Base-by-base conservation (phyloP, 441 rosid genomes). In the Adansonia grandidieri region DNA sequence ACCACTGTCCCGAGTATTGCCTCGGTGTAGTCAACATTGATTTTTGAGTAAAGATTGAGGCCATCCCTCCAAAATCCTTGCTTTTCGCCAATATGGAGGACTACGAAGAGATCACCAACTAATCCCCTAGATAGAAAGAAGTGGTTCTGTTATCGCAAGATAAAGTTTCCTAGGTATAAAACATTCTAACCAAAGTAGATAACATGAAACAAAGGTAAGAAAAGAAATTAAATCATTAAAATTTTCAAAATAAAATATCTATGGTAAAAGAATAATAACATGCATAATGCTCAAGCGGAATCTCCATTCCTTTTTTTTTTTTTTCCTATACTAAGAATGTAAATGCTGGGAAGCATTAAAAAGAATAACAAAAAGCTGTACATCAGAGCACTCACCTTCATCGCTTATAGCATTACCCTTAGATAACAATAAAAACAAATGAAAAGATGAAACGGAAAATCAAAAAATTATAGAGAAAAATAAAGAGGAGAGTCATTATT, bases 41-140 rank as follows among this genome's bases (percentile, higher is more conserved):
- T 82, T 73, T 88, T 91, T 76, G 97, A 96, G 85, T 86, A 89
- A 61, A 96, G 90, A 80, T 94, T 87, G 73, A 91, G 86, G 17
- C 97, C 98, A 65, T 94, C 92, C 76, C 99, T 90, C 82, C 78
- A 76, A 79, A 92, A 91, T 82, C 98, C 99, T 78, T 76, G 90
- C 82, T 89, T 92, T 86, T 84, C 91, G 78, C 85, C 89, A 71
- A 94, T 65, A 80, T 84, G 92, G 80, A 96, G 87, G 60, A 83
- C 84, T 48, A 94, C 80, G 80, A 82, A 90, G 79, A 96, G 85
- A 85, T 94, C 96, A 74, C 99, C 99, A 74, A 86, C 81, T 74
- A 86, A 74, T 77, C 91, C 92, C 84, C 98, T 96, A 80, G 62
- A 62, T 56, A 48, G 51, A 68, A 7, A 56, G 51, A 56, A 9